Percentiles rank a stretch among this genome's conserved stretches.
These are phyloP conservation scores for Cynara cardunculus DNA, from an alignment of 129 eudicot genomes.

Conservation along the genomic window DNA sequence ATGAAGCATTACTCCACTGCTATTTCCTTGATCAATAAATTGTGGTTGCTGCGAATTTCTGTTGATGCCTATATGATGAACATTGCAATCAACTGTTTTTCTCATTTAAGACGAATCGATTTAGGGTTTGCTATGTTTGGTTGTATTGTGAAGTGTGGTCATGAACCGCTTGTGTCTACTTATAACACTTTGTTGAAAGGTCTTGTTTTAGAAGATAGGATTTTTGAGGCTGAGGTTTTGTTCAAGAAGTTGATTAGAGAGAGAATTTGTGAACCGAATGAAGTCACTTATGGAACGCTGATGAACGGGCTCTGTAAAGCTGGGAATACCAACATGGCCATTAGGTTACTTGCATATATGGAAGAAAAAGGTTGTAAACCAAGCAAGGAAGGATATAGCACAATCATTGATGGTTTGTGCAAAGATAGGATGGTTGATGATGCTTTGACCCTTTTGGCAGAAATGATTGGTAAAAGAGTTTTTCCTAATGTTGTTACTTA, in stretches of 20 bases:
- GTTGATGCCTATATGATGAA: conserved; percentile 31
- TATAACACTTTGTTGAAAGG: conserved; percentile 43
- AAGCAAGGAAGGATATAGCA: conserved; percentile 5
- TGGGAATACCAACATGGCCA: conserved; percentile 29
- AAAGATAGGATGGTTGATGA: conserved; percentile 20
- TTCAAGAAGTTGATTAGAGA: conserved; percentile 29
- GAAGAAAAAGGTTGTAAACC: conserved; percentile 23
- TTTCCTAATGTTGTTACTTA: conserved; percentile 35
- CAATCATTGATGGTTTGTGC: conserved; percentile 36
- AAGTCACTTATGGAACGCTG: conserved; percentile 32
- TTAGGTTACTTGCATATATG: conserved; percentile 26
- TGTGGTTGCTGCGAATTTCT: conserved; percentile 12
- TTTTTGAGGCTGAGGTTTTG: conserved; percentile 27
- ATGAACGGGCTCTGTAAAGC: conserved; percentile 47
- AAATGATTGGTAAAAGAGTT: conserved; percentile 18
- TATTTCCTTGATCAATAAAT: conserved; percentile 28
- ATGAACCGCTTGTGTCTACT: conserved; percentile 25
- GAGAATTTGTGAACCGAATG: conserved; percentile 22
- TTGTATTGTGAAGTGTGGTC: conserved; percentile 28
- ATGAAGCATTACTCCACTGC: conserved; percentile 32
- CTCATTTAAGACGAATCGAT: conserved; percentile 17
- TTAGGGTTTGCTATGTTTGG: conserved; percentile 39
- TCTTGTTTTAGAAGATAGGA: conserved; percentile 19
- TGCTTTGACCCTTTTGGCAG: not conserved
- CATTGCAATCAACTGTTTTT: conserved; percentile 38